Base-by-base conservation (phyloP, 345 rosid species). In the Erysimum cheiranthoides region DNA sequence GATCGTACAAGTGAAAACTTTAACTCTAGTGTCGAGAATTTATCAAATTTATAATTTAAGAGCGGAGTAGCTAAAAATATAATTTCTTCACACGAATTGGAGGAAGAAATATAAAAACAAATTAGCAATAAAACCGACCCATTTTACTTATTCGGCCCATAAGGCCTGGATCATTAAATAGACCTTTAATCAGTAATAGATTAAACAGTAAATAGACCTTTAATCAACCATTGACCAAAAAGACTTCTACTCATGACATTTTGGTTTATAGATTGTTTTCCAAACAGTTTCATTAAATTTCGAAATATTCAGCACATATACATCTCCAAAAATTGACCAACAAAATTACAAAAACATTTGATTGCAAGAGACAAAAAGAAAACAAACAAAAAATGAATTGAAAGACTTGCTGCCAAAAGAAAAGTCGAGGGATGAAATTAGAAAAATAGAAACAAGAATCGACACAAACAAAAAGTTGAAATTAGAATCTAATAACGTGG, bases 11-110 rank as follows among this genome's bases (percentile, higher is more conserved):
- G 34, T 62, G 35, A 62, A 52, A 73, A 9, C 14, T 21, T 51
- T 40, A 64, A 73, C 63, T 39, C 54, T 8, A 31, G 3, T 14
- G 45, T 31, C 47, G 47, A 14, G 28, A 6, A 40, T 39, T 63
- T 63, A 31, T 40, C 63, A n/a, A 16, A 71, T 60, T 49, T 73
- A 73, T n/a, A n/a, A n/a, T n/a, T n/a, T n/a, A n/a, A n/a, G n/a
- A n/a, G n/a, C n/a, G n/a, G n/a, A n/a, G n/a, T n/a, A n/a, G n/a
- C n/a, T n/a, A n/a, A n/a, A n/a, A n/a, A n/a, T n/a, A n/a, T n/a
- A 34, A 18, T 4, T 35, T 10, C 7, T n/a, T n/a, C 35, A 18
- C 5, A 56, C 31, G 12, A 38, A 51, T 10, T 11, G n/a, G 25
- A 10, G 2, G 3, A 53, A 54, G 8, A n/a, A 10, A 21, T 21